Evolutionary conservation across 352 stramenopile genomes (phyloP), one percentile per base, ranked within the genome.

Genomic region (Pythium angustatum): DNA sequence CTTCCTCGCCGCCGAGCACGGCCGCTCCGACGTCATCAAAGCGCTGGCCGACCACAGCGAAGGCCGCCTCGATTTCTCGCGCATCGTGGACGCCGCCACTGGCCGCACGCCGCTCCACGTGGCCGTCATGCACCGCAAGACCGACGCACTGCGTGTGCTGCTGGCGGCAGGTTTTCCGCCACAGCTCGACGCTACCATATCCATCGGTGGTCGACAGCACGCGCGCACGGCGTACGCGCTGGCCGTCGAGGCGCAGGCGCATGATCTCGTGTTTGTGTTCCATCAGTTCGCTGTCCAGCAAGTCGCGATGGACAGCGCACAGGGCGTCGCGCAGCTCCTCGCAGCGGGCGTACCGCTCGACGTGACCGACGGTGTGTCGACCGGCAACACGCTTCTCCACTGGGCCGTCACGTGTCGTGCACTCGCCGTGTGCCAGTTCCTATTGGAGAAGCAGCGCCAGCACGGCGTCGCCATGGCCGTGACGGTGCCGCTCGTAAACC

Each of bases 221-320:
- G 79, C 77, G 49, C 69, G 63, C 38, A 87, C 86, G 8, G 75
- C 87, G 26, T 95, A 93, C 62, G 69, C 70, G 45, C 53, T 96
- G 27, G 85, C 87, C 15, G 66, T 88, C 63, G 64, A 86, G 45
- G 65, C 87, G 24, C 72, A 85, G 44, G 76, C 77, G 27, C 58
- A 73, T 33, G 81, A 93, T 34, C 66, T 93, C 24, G 51, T 96
- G 28, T 76, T 87, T 53, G 85, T 93, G 26, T 96, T 96, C 58
- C 83, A 91, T 58, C 87, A 96, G 69, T 96, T 93, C 64, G 66
- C 85, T n/a, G 85, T 96, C 45, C 87, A 96, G 59, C 78, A 96
- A 48, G 74, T 96, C 31, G 87, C 87, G 22, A 75, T 76, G 19
- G 82, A 94, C 51, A 70, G 86, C 64, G 74, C 84, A 2, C 40